phyloP scores from a whole-genome alignment of 495 filamentous ascomycete genomes.

The Parathielavia hyrcaniae region DNA sequence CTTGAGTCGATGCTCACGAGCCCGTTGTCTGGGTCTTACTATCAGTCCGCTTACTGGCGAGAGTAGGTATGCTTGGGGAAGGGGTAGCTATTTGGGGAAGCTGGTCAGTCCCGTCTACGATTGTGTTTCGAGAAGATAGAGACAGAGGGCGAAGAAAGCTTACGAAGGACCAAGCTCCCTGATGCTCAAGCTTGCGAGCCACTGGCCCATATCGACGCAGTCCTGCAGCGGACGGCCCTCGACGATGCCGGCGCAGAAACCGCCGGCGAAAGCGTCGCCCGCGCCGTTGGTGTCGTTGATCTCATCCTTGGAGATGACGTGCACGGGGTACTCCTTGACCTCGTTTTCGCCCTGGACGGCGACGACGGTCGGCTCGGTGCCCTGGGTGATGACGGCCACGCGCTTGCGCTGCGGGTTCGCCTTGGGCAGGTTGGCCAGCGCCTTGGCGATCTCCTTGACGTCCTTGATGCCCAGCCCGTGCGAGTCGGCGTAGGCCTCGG shows the following conservation, averaged over 20 bases:
- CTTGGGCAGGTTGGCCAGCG: conserved; percentile 83
- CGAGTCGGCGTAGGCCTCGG: conserved; percentile 71
- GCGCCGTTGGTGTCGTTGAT: conserved; percentile 96
- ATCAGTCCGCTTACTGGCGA: conserved; percentile 16
- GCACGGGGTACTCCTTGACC: conserved; percentile 73
- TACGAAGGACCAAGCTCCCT: conserved; percentile 94
- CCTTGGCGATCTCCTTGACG: conserved; percentile 79
- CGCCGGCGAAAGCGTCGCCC: conserved; percentile 94
- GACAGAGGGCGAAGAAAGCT: conserved; percentile 31
- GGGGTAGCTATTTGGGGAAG: conserved; percentile 21
- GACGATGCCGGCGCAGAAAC: conserved; percentile 83
- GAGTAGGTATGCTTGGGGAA: conserved; percentile 77
- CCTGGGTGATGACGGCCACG: conserved; percentile 88
- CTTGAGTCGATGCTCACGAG: background rate
- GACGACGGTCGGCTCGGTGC: conserved; percentile 79
- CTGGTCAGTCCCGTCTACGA: background rate
- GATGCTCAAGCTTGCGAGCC: conserved; percentile 88
- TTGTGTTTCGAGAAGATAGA: background rate
- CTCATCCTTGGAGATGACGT: conserved; percentile 60
- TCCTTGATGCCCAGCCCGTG: conserved; percentile 68
- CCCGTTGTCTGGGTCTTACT: too few species aligned
- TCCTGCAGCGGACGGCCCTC: conserved; percentile 70
- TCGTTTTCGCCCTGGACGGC: conserved; percentile 63
- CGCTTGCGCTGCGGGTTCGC: conserved; percentile 72
- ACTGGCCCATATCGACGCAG: conserved; percentile 82